Conservation (phyloP, 495 filamentous ascomycete species). For the Aspergillus kassunensis region DNA sequence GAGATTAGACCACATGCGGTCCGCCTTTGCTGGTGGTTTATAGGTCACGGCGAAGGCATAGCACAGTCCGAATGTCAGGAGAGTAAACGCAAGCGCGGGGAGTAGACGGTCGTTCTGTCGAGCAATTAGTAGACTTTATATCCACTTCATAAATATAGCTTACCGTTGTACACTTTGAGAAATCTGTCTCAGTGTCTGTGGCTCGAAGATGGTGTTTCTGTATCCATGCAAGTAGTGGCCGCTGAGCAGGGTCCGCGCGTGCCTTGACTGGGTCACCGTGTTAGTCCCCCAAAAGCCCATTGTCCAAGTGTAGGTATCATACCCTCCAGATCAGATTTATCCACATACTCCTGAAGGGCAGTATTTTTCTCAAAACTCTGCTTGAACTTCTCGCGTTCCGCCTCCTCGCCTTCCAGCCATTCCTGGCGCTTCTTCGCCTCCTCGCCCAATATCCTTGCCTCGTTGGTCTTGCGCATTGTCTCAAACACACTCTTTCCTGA, state of each 20-base stretch:
- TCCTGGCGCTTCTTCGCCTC: slow-evolving; percentile 45
- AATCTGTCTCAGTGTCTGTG: slow-evolving; percentile 31
- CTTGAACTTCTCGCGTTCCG: slow-evolving; percentile 39
- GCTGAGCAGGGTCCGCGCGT: slow-evolving; percentile 41
- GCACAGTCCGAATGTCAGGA: slow-evolving; percentile 47
- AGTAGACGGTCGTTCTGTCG: slow-evolving; percentile 54
- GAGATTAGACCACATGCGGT: slow-evolving; percentile 66
- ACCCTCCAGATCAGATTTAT: slow-evolving; percentile 36
- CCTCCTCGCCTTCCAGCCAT: slow-evolving; percentile 40
- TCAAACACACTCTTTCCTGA: slow-evolving; percentile 46
- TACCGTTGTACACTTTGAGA: slow-evolving; percentile 35
- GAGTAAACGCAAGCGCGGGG: slow-evolving; percentile 57
- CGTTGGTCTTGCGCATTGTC: slow-evolving; percentile 47
- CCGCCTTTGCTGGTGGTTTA: slow-evolving; percentile 51
- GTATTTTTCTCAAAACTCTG: slow-evolving; percentile 41
- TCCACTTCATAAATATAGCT: not conserved
- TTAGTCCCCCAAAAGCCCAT: not conserved
- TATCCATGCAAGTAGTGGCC: slow-evolving; percentile 46
- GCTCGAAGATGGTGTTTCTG: slow-evolving; percentile 43
- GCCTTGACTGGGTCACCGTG: slow-evolving; percentile 24
- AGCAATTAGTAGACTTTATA: slow-evolving; percentile 1
- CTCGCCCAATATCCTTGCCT: slow-evolving; percentile 38
- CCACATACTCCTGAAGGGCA: slow-evolving; percentile 47
- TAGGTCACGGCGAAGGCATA: slow-evolving; percentile 58
- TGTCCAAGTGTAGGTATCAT: not conserved